A percentile compares a stretch with the other conserved stretches of the same genome.
Evolutionary conservation across 2,329 filamentous ascomycete species (phyloP).

Genomic region (Ophiostoma pallidulum): DNA sequence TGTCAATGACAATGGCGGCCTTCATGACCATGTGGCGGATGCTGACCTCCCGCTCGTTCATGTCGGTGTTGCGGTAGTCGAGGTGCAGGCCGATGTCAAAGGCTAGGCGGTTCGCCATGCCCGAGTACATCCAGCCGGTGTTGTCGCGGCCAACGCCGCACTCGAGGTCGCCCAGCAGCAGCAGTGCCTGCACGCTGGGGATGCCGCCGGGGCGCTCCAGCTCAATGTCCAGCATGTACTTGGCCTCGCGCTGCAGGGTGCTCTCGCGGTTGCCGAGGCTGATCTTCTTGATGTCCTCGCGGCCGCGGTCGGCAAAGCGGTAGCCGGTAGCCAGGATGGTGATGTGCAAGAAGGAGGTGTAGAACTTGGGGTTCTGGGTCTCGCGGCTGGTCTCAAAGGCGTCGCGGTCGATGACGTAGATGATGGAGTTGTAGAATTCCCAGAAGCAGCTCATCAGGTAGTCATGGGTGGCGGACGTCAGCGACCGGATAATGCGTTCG

Average conservation of each 20-base stretch:
- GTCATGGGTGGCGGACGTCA: constrained; percentile 38
- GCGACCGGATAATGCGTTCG: constrained; percentile 37
- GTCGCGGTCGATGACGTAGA: constrained; percentile 39
- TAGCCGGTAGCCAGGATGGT: constrained; percentile 43
- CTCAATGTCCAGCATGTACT: constrained; percentile 44
- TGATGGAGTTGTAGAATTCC: constrained; percentile 39
- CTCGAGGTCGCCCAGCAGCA: constrained; percentile 43
- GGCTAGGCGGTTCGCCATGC: constrained; percentile 35
- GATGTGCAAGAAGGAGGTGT: constrained; percentile 43
- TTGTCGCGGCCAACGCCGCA: constrained; percentile 45
- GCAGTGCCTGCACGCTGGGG: constrained; percentile 41
- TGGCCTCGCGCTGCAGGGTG: constrained; percentile 43
- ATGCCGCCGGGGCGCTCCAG: constrained; percentile 43
- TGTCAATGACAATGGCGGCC: constrained; percentile 44
- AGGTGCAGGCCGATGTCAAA: constrained; percentile 42
- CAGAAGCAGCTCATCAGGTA: constrained; percentile 45
- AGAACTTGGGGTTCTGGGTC: constrained; percentile 37
- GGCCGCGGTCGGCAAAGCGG: constrained; percentile 38
- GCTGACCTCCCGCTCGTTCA: constrained; percentile 36
- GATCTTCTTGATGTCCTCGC: constrained; percentile 40
- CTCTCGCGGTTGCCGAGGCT: constrained; percentile 38
- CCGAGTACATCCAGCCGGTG: constrained; percentile 44
- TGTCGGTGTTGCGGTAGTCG: constrained; percentile 31
- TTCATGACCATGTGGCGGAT: constrained; percentile 42
- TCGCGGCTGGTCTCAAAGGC: constrained; percentile 40